Evolutionary conservation across 208 protist species (phyloP).

Genomic region (Leishmania lainsoni): DNA sequence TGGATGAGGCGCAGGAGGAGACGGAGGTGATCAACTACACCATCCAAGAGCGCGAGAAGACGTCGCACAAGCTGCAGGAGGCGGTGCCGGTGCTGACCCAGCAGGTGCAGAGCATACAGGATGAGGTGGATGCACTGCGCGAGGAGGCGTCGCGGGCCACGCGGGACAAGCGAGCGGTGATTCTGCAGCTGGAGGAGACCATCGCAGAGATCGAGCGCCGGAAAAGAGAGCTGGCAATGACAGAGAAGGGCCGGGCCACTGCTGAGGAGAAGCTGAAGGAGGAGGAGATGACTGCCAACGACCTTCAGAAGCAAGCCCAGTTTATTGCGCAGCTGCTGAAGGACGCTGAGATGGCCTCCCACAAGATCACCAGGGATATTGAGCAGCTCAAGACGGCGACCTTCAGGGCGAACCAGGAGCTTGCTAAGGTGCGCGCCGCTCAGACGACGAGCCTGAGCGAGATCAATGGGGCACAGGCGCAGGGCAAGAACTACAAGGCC

Average conservation of each 20-base stretch:
- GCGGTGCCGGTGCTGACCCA: constrained; percentile 41
- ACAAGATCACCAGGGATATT: constrained; percentile 71
- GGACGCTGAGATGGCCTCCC: constrained; percentile 55
- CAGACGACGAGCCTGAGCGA: constrained; percentile 83
- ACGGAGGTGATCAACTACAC: constrained; percentile 50
- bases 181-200: constrained; percentile 35
- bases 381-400: constrained; percentile 77
- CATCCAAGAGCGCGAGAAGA: constrained; percentile 59
- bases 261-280: constrained; percentile 39
- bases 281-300: constrained; percentile 42
- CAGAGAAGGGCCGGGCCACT: constrained; percentile 27
- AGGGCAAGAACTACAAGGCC: constrained; percentile 84
- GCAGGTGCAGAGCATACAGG: constrained; percentile 68
- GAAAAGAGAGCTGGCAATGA: constrained; percentile 32
- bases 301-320: constrained; percentile 68
- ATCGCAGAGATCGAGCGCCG: constrained; percentile 41
- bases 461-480: constrained; percentile 80
- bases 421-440: constrained; percentile 54
- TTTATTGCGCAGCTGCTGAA: constrained; percentile 64
- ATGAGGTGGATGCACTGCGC: constrained; percentile 79
- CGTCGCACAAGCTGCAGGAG: constrained; percentile 49
- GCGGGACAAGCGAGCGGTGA: constrained; percentile 46
- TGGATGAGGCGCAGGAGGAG: constrained; percentile 52
- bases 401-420: constrained; percentile 86
- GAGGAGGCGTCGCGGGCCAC: constrained; percentile 54